These are phyloP conservation scores for Saxophila tyrrhenica DNA, from an alignment of 495 filamentous ascomycete species.

Conservation along the genomic window DNA sequence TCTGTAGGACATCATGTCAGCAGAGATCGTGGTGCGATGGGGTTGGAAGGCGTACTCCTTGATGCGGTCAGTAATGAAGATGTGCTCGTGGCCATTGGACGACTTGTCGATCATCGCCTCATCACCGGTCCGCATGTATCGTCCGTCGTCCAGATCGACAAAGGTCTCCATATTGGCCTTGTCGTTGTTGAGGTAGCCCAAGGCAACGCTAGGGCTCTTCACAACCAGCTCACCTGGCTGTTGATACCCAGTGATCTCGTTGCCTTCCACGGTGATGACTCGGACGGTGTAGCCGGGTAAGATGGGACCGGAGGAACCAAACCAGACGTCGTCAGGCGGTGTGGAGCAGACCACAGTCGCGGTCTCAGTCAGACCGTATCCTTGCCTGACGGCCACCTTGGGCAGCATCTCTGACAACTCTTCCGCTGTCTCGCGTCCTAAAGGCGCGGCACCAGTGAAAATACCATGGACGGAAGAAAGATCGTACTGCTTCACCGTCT, in stretches of 20 bases:
- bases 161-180: conserved; percentile 74
- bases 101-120: conserved; percentile 59
- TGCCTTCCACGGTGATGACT: conserved; percentile 59
- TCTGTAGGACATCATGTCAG: no score
- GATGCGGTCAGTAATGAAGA: conserved; percentile 77
- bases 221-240: conserved; percentile 72
- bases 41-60: conserved; percentile 46
- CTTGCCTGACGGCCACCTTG: conserved; percentile 57
- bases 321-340: conserved; percentile 52
- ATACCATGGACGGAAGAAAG: conserved; percentile 54
- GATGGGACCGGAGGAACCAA: conserved; percentile 64
- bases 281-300: conserved; percentile 56
- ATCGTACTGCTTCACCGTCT: conserved; percentile 57
- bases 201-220: conserved; percentile 61
- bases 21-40: neutral
- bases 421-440: conserved; percentile 66
- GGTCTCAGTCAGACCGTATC: conserved; percentile 80
- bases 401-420: conserved; percentile 57
- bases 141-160: conserved; percentile 50
- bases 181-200: conserved; percentile 79
- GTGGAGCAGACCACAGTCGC: conserved; percentile 61
- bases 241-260: conserved; percentile 64
- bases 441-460: conserved; percentile 75
- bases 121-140: conserved; percentile 77
- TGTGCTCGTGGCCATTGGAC: conserved; percentile 58